These are phyloP conservation scores for Salix arbutifolia DNA, from an alignment of 345 rosid species.

Conservation along the genomic window DNA sequence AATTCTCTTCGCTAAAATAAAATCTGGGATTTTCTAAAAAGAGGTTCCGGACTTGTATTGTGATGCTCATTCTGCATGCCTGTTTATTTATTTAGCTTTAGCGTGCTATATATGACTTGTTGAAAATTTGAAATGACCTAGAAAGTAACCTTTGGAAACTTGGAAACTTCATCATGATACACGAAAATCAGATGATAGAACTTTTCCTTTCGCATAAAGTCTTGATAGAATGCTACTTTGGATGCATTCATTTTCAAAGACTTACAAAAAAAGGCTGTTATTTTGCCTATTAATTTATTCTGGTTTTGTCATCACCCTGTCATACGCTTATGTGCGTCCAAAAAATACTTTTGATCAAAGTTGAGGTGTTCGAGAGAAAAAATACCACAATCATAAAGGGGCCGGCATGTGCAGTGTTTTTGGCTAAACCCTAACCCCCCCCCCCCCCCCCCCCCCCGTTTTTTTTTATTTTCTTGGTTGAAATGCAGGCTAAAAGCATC, in stretches of 20 bases:
- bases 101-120: neutral
- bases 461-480: neutral
- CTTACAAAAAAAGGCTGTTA: neutral
- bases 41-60: no score
- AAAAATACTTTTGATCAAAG: neutral
- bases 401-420: neutral
- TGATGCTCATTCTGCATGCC: no score
- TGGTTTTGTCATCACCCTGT: neutral
- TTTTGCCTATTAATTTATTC: neutral
- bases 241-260: constrained; percentile 1
- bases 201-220: neutral
- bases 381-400: neutral
- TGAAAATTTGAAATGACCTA: neutral
- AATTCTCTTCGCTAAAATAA: no score
- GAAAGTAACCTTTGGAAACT: neutral
- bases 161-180: neutral
- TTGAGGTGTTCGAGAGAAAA: neutral
- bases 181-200: neutral
- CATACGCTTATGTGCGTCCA: neutral
- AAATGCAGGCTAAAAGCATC: neutral
- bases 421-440: neutral
- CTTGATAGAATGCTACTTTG: neutral
- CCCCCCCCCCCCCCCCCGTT: neutral
- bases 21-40: no score
- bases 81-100: neutral